Base-by-base conservation (phyloP, 2,329 filamentous ascomycete species). In the Cladosporium velox region DNA sequence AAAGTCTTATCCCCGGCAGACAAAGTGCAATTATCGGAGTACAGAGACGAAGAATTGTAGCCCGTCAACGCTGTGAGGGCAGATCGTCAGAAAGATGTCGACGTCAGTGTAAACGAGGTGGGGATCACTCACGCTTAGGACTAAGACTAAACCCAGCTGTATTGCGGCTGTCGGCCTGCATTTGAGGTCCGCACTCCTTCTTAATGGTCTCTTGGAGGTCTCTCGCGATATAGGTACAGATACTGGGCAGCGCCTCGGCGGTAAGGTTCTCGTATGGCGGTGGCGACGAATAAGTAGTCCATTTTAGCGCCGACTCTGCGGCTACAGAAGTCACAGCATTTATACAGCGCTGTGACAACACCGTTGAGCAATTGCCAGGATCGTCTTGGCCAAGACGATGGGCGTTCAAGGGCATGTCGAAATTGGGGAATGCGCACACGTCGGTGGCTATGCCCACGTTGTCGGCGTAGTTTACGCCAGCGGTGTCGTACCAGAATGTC, bases 401-500 rank as follows among this genome's bases (percentile, higher is more conserved):
- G 7, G 54, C 54, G 32, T 58, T 58, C 54, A 58, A 26, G n/a
- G 54, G 54, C 12, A 58, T 32, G 18, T 38, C 7, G 11, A 35
- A 38, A 5, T 58, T 24, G 14, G 54, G 54, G 18, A 58, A 58
- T 12, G 54, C 54, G 54, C 54, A 58, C 32, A 58, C 54, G 7
- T 58, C 54, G 11, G 32, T 58, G 11, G 15, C 32, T 11, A 35
- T 38, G 1, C 18, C 54, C n/a, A 38, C 10, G 18, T 58, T 32
- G 4, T 58, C 54, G 32, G 54, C 54, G 54, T 58, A 35, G n/a
- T 58, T 32, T 28, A 15, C 7, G 4, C 54, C 54, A 38, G 54
- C 54, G 15, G 54, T 58, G 32, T 58, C 54, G 32, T 58, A 58
- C 54, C 54, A 58, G 54, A 24, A 58, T 12, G 21, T 21, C 14